Evolutionary conservation across 2,329 filamentous ascomycete species (phyloP).

Genomic region (Xylaria sp.): DNA sequence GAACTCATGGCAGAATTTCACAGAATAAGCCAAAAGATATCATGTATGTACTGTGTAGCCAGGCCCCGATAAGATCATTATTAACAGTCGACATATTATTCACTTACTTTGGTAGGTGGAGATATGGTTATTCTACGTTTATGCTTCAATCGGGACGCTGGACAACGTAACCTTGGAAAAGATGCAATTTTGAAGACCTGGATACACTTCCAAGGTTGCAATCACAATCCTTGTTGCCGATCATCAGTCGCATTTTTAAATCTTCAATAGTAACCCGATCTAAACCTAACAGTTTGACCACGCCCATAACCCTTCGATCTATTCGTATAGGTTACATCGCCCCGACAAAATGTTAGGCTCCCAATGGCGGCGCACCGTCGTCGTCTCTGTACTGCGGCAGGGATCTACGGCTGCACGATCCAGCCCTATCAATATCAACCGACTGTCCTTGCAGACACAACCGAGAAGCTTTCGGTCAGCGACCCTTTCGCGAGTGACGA

Average conservation of each 20-base stretch:
- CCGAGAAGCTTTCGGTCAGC: constrained; percentile 14
- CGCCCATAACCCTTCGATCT: not conserved
- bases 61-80: not conserved
- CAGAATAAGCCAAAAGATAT: too few relatives aligned
- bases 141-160: constrained; percentile 10
- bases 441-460: constrained; percentile 18
- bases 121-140: not conserved
- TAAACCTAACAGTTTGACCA: not conserved
- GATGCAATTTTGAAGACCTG: not conserved
- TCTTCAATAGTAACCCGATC: not conserved
- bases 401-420: constrained; percentile 29
- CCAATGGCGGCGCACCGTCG: constrained; percentile 40
- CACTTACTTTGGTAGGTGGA: too few relatives aligned
- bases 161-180: not conserved
- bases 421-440: constrained; percentile 20
- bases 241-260: constrained; percentile 16
- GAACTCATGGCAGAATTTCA: too few relatives aligned
- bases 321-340: not conserved
- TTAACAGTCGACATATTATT: not conserved
- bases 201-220: not conserved
- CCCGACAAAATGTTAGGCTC: constrained; percentile 39
- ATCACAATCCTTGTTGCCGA: constrained; percentile 17
- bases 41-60: not conserved
- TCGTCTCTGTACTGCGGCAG: constrained; percentile 35
- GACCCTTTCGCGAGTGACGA: not conserved